Percentiles rank a stretch among this genome's conserved stretches.
phyloP scores from a whole-genome alignment of 2,329 filamentous ascomycete species.

The Massarina eburnea region DNA sequence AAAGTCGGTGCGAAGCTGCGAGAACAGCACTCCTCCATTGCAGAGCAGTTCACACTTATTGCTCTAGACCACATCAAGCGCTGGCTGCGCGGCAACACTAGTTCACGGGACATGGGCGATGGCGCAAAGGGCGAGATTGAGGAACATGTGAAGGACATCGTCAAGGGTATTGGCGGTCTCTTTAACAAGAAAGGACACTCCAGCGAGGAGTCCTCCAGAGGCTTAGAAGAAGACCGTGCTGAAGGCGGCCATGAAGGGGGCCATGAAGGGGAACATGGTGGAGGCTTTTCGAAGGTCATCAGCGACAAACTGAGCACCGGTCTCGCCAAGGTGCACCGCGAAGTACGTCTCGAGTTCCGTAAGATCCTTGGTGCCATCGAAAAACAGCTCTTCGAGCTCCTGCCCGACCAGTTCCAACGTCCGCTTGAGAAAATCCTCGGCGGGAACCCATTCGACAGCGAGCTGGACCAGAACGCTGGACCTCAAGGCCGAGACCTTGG shows the following conservation, averaged over 20 bases:
- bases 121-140: slow-evolving; percentile 33
- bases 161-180: slow-evolving; percentile 29
- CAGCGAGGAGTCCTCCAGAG: slow-evolving; percentile 21
- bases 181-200: slow-evolving; percentile 24
- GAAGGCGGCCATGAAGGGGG: too few species aligned
- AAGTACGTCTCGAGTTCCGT: slow-evolving; percentile 33
- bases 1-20: slow-evolving; percentile 29
- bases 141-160: slow-evolving; percentile 29
- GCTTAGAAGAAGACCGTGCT: slow-evolving; percentile 14
- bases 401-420: slow-evolving; percentile 31
- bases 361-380: slow-evolving; percentile 32
- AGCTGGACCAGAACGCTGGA: slow-evolving; percentile 30
- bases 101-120: slow-evolving; percentile 30
- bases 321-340: slow-evolving; percentile 31
- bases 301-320: slow-evolving; percentile 35
- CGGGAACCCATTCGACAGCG: slow-evolving; percentile 32
- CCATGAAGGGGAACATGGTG: slow-evolving; percentile 16
- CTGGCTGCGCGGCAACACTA: slow-evolving; percentile 35
- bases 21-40: slow-evolving; percentile 27
- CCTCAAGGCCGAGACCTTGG: slow-evolving; percentile 28
- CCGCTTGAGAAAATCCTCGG: slow-evolving; percentile 33
- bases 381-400: slow-evolving; percentile 30
- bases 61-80: slow-evolving; percentile 35
- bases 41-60: slow-evolving; percentile 32
- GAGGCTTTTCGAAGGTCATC: slow-evolving; percentile 29